Conservation (phyloP, 202 grass and related monocot genomes). For the Schoenoplectus tabernaemontani region DNA sequence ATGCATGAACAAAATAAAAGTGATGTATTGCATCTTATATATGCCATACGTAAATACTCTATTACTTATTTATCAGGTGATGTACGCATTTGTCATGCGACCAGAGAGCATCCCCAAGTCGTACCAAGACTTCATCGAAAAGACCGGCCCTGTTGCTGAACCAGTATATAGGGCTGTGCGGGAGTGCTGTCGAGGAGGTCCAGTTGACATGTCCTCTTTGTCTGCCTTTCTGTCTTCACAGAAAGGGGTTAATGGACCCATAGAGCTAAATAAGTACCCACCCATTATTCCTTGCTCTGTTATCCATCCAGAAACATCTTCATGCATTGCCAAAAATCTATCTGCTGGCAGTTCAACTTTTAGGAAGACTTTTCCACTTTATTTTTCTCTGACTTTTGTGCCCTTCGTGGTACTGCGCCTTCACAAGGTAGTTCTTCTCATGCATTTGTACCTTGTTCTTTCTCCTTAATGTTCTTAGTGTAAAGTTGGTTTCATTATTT, state of each 20-base stretch:
- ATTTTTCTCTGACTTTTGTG: constrained; percentile 98
- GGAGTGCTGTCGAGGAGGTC: constrained; percentile 79
- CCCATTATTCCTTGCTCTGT: constrained; percentile 78
- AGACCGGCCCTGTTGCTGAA: constrained; percentile 82
- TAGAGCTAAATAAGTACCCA: constrained; percentile 53
- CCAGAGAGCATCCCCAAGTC: constrained; percentile 98
- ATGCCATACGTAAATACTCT: constrained; percentile 9
- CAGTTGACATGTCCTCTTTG: constrained; percentile 55
- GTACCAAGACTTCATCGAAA: constrained; percentile 95
- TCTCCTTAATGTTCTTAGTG: constrained; percentile 14
- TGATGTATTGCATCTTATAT: not conserved
- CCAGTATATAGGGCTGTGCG: constrained; percentile 78
- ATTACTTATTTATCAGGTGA: constrained; percentile 56
- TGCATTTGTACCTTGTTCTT: not conserved
- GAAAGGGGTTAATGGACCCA: constrained; percentile 31
- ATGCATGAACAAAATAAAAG: not conserved
- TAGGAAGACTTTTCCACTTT: constrained; percentile 95
- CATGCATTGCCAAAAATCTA: constrained; percentile 64
- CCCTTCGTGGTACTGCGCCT: constrained; percentile 93
- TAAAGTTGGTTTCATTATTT: constrained; percentile 13
- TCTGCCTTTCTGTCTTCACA: constrained; percentile 62
- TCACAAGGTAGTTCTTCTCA: constrained; percentile 62
- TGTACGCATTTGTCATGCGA: constrained; percentile 98
- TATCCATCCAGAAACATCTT: constrained; percentile 83
- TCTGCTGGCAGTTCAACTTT: constrained; percentile 77